Evolutionary conservation across 2,329 filamentous ascomycete species (phyloP), one percentile per base, ranked within the genome.

Genomic region (Onygenales sp.): DNA sequence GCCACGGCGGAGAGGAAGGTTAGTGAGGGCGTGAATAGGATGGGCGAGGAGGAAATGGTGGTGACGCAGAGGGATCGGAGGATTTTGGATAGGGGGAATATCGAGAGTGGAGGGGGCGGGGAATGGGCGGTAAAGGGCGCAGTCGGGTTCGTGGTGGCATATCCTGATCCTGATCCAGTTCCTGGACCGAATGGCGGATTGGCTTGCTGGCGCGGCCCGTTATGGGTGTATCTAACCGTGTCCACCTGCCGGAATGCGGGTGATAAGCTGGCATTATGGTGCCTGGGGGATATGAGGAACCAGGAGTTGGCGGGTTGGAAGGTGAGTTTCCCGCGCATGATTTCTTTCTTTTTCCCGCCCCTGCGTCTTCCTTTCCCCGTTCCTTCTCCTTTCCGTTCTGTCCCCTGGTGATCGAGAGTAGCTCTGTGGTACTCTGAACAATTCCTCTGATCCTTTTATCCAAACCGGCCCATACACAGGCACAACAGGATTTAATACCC

Each of bases 1-100:
- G 90, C 86, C 60, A 94, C 79, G 21, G 79, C 67, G 6, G 77
- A 79, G 71, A 94, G 85, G 54, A 86, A 67, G 51, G 76, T 76
- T 46, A 93, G 75, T 6, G 86, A 90, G 0, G 87, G 84, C 1
- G 75, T 73, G 2, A 95, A 79, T 4, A 95, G 54, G 14, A 50
- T 40, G 17, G 57, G 58, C 11, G 54, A 58, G 21, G 57, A 57
- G 36, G 57, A 60, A 8, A 60, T 42, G 8, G 55, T 54, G 13
- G 58, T 53, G 31, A 59, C 53, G 27, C 56, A 44, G 17, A 60
- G 45, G 7, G 58, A 56, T 3, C 58, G 57, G 6, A 59, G 40
- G 1, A 60, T 47, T 14, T 49, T 51, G n/a, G 57, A 52, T n/a
- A 59, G 36, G 13, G 58, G 56, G 11, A 60, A 49, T 9, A 58